Evolutionary conservation across 2,329 filamentous ascomycete genomes (phyloP), one percentile per base, ranked within the genome.

Genomic region (Hymenoscyphus linearis): DNA sequence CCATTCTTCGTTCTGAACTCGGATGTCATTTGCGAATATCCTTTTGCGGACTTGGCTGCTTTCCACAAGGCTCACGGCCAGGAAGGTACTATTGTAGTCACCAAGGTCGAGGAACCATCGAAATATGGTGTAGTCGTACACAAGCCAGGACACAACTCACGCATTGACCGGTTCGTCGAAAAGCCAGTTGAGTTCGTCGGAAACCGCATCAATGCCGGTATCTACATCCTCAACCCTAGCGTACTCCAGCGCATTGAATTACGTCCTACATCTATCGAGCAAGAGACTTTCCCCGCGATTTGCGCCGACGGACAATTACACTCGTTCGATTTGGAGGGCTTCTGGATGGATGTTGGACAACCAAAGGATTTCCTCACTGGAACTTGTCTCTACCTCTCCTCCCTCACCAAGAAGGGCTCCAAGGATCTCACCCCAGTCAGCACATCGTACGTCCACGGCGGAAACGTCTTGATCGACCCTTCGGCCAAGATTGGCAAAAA

Each of bases 301-400:
- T 90, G 90, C 78, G 86, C 84, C 71, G 93, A 97, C 71, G 91
- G 91, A 67, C 85, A 93, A 77, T 81, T 98, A 65, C 93, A 98
- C 83, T 96, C 91, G 1, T 97, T 96, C 74, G 93, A 98, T 74
- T 85, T 98, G 34, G 92, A 97, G 69, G 92, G 93, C 70, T 98
- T 96, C 85, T 98, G 93, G 93, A 98, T 98, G 93, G 93, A 98
- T 71, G 91, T 99, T 67, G 93, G 93, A 71, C 93, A 99, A 79
- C 93, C 93, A 70, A 99, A 98, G 82, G 93, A 99, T 75, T 99
- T 98, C 85, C 82, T 99, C 60, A 91, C 89, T 25, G 93, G 93
- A 65, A 98, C 95, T 64, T 98, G 93, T 79, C 84, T 99, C 65
- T 98, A 97, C 80, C 90, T 99, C 58, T 92, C 91, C 54, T 96